Percentiles rank a stretch among this genome's conserved stretches.
phyloP scores from a whole-genome alignment of 163 green algal genomes.

The Scenedesmus sp. region DNA sequence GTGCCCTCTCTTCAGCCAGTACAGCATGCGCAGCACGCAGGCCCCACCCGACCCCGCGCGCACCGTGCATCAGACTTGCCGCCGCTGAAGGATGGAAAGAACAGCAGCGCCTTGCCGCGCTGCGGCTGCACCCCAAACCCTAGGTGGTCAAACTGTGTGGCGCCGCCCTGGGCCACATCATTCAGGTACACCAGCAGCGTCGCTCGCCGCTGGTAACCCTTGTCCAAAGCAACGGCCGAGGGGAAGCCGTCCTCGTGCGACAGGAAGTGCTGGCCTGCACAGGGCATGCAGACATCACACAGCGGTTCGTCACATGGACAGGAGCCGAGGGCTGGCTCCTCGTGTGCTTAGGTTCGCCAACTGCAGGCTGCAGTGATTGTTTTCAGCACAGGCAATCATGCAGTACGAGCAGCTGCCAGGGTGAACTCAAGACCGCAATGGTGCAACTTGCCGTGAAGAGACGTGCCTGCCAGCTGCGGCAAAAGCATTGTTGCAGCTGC shows the following conservation, averaged over 20 bases:
- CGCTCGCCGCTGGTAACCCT: slow-evolving; percentile 82
- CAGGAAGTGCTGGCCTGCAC: slow-evolving; percentile 65
- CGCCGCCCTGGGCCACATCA: slow-evolving; percentile 57
- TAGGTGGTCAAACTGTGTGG: slow-evolving; percentile 79
- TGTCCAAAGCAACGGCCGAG: slow-evolving; percentile 62
- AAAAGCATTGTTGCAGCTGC: too few species aligned
- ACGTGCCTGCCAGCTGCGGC: too few species aligned
- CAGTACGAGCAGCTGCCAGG: too few species aligned
- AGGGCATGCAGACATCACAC: not conserved
- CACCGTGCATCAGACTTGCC: slow-evolving; percentile 73
- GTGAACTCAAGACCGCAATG: too few species aligned
- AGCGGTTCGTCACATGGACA: too few species aligned
- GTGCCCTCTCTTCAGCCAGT: not conserved
- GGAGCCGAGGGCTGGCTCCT: too few species aligned
- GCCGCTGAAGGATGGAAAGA: slow-evolving; percentile 84
- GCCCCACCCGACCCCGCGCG: not conserved
- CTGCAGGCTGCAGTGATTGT: too few species aligned
- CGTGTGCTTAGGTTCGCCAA: too few species aligned
- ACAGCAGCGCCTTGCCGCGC: slow-evolving; percentile 79
- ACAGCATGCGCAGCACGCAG: not conserved
- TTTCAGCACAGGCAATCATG: too few species aligned
- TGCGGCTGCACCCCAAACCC: slow-evolving; percentile 72
- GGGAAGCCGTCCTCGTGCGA: slow-evolving; percentile 84
- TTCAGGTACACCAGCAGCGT: slow-evolving; percentile 90
- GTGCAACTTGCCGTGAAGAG: too few species aligned